A percentile compares a stretch with the other conserved stretches of the same genome.
phyloP scores from a whole-genome alignment of 495 filamentous ascomycete species.

The Hypomontagnella submonticulosa region DNA sequence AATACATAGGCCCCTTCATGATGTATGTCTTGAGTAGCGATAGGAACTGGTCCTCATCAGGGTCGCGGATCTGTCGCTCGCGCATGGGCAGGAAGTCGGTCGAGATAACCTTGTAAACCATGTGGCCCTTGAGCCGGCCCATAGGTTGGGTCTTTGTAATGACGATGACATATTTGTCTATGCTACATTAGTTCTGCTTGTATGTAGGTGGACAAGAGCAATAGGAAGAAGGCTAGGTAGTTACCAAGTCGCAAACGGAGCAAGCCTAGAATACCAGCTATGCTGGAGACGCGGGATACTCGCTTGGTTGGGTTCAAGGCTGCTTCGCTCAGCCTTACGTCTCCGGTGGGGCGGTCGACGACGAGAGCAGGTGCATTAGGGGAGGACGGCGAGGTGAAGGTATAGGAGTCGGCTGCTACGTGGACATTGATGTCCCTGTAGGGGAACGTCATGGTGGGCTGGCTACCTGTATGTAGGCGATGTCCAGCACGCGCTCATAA shows the following conservation, averaged over 20 bases:
- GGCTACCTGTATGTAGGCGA: constrained; percentile 14
- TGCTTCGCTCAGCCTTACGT: constrained; percentile 84
- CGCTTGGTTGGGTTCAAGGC: constrained; percentile 78
- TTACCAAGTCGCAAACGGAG: constrained; percentile 89
- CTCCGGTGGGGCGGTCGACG: constrained; percentile 91
- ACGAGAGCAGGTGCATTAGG: constrained; percentile 87
- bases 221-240: constrained; percentile 17
- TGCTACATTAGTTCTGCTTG: constrained; percentile 24
- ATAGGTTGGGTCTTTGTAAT: constrained; percentile 95
- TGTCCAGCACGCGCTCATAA: constrained; percentile 41
- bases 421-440: constrained; percentile 98
- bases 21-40: constrained; percentile 79
- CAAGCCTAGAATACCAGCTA: constrained; percentile 92
- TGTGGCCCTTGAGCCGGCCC: constrained; percentile 89
- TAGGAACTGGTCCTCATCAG: constrained; percentile 92
- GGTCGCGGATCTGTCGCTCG: constrained; percentile 89
- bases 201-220: neutral
- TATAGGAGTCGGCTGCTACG: constrained; percentile 89
- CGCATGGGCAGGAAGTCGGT: constrained; percentile 95
- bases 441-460: constrained; percentile 69
- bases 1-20: constrained; percentile 91
- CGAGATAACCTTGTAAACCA: constrained; percentile 88
- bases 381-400: constrained; percentile 94
- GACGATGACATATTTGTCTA: constrained; percentile 96
- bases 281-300: constrained; percentile 78